Evolutionary conservation across 345 rosid species (phyloP), one percentile per base, ranked within the genome.

Genomic region (Eucalyptus grandis): DNA sequence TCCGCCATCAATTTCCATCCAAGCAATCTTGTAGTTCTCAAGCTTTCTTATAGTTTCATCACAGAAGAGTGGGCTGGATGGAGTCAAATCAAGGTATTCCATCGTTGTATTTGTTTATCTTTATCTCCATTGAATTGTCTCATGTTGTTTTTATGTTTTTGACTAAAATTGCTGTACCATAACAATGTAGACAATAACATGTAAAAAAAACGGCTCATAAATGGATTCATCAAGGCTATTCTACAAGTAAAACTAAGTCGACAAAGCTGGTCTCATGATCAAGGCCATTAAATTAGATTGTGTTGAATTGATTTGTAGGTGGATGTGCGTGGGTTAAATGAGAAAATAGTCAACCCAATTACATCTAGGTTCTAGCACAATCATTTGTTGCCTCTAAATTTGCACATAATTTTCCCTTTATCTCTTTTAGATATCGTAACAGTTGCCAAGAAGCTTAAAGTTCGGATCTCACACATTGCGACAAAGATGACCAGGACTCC

Each of bases 381-480:
- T 12, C 16, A 54, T 54, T 54, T 54, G 24, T 22, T 54, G 60
- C 60, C 60, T 22, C 60, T 54, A 54, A 54, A 21, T 54, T 54
- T 8, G 72, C 5, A 54, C 60, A 9, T 22, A 54, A 54, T 54
- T 54, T 54, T 54, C 60, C 27, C 12, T 22, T 54, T 22, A 54
- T 54, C 60, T 21, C 60, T 22, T 54, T 22, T 54, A 54, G 60
- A 21, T 54, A 54, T 54, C 4, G 12, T 12, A 1, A 54, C 54
- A 91, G 31, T 27, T 30, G 90, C 91, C 16, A 34, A 31, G 31
- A 54, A 86, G 6, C 56, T 93, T 92, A 93, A 92, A 86, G 72
- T 91, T 17, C 92, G 5, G 46, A 90, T 53, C 91, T 93, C 22
- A 88, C 91, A 53, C 53, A 88, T 53, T 92, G 87, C 7, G 54